A percentile compares a stretch with the other conserved stretches of the same genome.
These are phyloP conservation scores for Cryphonectria carpinicola DNA, from an alignment of 2,329 filamentous ascomycete species.

Conservation along the genomic window DNA sequence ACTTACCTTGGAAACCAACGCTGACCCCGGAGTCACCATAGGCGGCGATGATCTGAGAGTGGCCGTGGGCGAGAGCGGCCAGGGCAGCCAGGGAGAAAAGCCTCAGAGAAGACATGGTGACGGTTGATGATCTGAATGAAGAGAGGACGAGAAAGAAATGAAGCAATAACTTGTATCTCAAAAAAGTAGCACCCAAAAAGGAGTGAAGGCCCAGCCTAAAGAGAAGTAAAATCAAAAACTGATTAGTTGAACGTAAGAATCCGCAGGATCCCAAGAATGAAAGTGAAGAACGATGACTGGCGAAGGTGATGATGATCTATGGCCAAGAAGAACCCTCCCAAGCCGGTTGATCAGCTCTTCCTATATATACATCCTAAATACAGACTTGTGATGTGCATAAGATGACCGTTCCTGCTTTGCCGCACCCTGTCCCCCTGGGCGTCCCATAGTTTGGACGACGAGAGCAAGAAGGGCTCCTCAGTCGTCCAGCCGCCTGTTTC, in stretches of 20 bases:
- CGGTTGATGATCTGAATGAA: conserved; percentile 33
- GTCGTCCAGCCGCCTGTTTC: conserved; percentile 21
- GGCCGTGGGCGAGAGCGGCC: conserved; percentile 43
- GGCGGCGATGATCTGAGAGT: conserved; percentile 52
- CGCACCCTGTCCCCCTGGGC: background rate
- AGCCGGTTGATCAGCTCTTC: conserved; percentile 18
- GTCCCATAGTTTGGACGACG: conserved; percentile 7
- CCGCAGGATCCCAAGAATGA: conserved; percentile 28
- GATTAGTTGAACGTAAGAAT: conserved; percentile 21
- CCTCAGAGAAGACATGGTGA: conserved; percentile 44
- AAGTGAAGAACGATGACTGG: conserved; percentile 22
- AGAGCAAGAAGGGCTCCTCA: conserved; percentile 4
- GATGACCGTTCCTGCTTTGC: background rate
- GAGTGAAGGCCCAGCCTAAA: conserved; percentile 27
- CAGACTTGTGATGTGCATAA: conserved; percentile 8
- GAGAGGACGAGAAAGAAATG: conserved; percentile 25
- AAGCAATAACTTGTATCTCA: conserved; percentile 28
- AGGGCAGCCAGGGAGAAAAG: conserved; percentile 41
- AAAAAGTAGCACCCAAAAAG: conserved; percentile 32
- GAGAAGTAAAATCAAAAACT: conserved; percentile 28
- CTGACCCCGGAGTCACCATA: conserved; percentile 50
- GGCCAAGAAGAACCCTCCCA: background rate
- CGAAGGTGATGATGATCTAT: conserved; percentile 17
- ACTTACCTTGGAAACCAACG: conserved; percentile 53
- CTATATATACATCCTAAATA: conserved; percentile 17